Evolutionary conservation across 352 stramenopile species (phyloP).

Genomic region (Saprolegnia parasitica): DNA sequence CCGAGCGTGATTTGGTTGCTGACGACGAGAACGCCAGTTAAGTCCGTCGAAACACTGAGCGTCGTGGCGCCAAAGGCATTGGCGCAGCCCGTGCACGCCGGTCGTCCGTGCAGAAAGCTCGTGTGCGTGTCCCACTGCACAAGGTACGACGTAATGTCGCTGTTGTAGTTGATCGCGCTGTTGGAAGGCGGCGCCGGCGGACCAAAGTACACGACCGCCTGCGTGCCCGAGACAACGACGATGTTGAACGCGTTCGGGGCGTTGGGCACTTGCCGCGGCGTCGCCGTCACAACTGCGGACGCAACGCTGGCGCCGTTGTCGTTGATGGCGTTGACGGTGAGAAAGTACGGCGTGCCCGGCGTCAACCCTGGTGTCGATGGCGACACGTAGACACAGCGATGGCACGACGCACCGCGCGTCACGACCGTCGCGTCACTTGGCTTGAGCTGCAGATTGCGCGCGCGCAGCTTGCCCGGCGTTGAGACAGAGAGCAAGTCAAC

Average conservation of each 20-base stretch:
- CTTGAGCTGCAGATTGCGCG: constrained; percentile 2
- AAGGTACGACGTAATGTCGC: constrained; percentile 84
- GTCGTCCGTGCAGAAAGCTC: constrained; percentile 61
- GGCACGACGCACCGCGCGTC: constrained; percentile 32
- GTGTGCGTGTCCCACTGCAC: constrained; percentile 81
- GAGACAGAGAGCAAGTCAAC: constrained; percentile 49
- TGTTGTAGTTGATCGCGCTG: constrained; percentile 66
- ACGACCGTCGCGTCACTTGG: neutral
- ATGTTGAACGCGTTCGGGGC: constrained; percentile 86
- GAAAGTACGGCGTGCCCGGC: constrained; percentile 68
- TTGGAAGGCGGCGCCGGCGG: constrained; percentile 51
- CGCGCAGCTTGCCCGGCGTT: neutral
- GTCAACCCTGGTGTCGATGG: constrained; percentile 30
- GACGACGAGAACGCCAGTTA: constrained; percentile 30
- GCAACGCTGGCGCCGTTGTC: constrained; percentile 55
- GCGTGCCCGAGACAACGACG: constrained; percentile 76
- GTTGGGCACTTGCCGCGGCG: constrained; percentile 80
- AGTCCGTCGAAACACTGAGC: constrained; percentile 38
- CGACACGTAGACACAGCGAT: constrained; percentile 49
- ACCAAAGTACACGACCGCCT: constrained; percentile 88
- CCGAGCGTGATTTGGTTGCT: constrained; percentile 51
- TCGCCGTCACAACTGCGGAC: constrained; percentile 37
- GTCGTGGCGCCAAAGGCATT: constrained; percentile 37
- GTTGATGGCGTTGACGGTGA: constrained; percentile 77
- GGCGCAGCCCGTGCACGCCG: constrained; percentile 47